These are phyloP conservation scores for Pulveroboletus sp. DNA, from an alignment of 1,284 basidiomycete genomes.

Conservation along the genomic window DNA sequence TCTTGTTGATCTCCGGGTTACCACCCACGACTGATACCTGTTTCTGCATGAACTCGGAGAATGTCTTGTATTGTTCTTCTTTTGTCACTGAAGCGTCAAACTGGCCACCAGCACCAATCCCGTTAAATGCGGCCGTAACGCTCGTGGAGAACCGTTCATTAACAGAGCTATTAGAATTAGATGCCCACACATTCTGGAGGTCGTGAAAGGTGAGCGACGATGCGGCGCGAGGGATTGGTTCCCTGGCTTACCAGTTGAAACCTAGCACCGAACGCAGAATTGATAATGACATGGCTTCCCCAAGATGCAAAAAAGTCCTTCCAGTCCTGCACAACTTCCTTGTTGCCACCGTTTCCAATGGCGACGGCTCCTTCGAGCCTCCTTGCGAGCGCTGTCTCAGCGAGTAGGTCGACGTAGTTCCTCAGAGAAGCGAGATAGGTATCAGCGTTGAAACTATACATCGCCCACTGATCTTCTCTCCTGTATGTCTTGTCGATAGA, in stretches of 20 bases:
- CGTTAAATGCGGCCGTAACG: neutral
- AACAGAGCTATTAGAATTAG: conserved; percentile 1
- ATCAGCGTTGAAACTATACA: conserved; percentile 9
- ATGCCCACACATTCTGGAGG: neutral
- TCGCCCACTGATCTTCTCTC: conserved; percentile 10
- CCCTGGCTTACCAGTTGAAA: neutral
- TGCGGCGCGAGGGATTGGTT: neutral
- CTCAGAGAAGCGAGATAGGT: conserved; percentile 5
- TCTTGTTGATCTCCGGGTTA: neutral
- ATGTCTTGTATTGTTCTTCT: conserved; percentile 3
- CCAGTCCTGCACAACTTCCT: neutral
- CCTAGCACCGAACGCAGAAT: neutral
- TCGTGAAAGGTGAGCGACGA: neutral
- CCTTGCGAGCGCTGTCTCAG: neutral
- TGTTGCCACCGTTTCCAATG: neutral
- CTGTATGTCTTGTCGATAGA: conserved; percentile 6
- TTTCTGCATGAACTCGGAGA: conserved; percentile 4
- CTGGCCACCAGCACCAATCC: neutral
- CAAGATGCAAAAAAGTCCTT: neutral
- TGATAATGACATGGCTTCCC: conserved; percentile 2
- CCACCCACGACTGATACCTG: conserved; percentile 7
- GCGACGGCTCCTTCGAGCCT: neutral
- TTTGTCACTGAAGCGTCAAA: conserved; percentile 3
- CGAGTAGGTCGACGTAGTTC: conserved; percentile 1
- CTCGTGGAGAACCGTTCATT: neutral